Evolutionary conservation across 2,329 filamentous ascomycete genomes (phyloP).

Genomic region (Lachnellula subtilissima): DNA sequence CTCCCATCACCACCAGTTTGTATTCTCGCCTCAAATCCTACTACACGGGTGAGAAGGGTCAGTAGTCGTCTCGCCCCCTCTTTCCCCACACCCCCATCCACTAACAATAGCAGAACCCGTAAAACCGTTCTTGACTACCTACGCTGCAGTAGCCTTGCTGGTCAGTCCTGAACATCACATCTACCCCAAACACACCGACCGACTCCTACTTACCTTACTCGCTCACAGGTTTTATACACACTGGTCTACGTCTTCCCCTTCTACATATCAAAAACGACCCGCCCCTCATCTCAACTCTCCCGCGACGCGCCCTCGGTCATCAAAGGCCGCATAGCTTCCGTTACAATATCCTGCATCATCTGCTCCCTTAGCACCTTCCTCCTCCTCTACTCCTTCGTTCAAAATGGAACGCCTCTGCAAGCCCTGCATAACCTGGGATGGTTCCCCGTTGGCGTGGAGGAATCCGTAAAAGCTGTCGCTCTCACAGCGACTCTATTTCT

Average conservation of each 20-base stretch:
- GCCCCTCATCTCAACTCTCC: slow-evolving; percentile 72
- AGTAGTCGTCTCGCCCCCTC: slow-evolving; percentile 3
- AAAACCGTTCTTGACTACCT: slow-evolving; percentile 24
- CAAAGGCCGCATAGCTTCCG: slow-evolving; percentile 74
- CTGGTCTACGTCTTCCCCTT: slow-evolving; percentile 85
- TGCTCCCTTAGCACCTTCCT: slow-evolving; percentile 64
- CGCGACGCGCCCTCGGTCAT: slow-evolving; percentile 89
- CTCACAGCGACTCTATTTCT: slow-evolving; percentile 76
- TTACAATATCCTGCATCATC: slow-evolving; percentile 67
- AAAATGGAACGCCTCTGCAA: slow-evolving; percentile 44
- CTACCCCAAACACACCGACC: slow-evolving; percentile 1
- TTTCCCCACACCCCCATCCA: background rate
- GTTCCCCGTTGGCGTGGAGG: slow-evolving; percentile 67
- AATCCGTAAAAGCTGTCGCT: slow-evolving; percentile 59
- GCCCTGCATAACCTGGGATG: slow-evolving; percentile 70
- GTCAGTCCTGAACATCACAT: slow-evolving; percentile 11
- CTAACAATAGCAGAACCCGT: slow-evolving; percentile 19
- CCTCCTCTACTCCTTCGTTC: slow-evolving; percentile 52
- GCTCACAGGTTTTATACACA: slow-evolving; percentile 67
- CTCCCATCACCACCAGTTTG: slow-evolving; percentile 20
- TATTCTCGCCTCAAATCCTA: slow-evolving; percentile 24
- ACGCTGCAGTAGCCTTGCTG: slow-evolving; percentile 22
- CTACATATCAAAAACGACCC: slow-evolving; percentile 74
- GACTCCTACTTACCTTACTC: background rate
- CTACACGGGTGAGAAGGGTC: slow-evolving; percentile 23